A percentile compares a stretch with the other conserved stretches of the same genome.
These are phyloP conservation scores for Diutina neorugosa DNA, from an alignment of 1,139 yeast species.

Conservation along the genomic window DNA sequence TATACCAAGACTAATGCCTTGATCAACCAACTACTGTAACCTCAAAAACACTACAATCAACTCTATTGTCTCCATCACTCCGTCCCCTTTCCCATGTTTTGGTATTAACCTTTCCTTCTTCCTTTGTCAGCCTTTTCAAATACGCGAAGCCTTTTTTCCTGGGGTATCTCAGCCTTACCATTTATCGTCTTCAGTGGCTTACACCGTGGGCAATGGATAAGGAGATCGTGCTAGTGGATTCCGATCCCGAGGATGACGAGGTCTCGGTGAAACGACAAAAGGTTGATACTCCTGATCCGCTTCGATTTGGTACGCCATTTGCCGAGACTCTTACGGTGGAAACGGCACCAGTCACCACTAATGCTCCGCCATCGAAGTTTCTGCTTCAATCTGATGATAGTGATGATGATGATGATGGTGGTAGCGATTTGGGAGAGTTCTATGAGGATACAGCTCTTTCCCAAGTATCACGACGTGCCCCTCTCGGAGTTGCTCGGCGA, in stretches of 20 bases:
- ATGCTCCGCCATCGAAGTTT: neutral
- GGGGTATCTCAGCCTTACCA: neutral
- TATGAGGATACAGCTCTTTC: neutral
- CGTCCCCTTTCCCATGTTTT: too few species aligned
- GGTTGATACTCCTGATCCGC: neutral
- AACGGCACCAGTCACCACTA: neutral
- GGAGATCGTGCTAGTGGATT: slow-evolving; percentile 2
- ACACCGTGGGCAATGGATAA: neutral
- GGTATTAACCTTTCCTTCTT: too few species aligned
- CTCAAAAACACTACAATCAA: too few species aligned
- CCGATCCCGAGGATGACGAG: neutral
- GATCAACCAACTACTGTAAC: too few species aligned
- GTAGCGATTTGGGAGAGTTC: neutral
- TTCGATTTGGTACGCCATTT: neutral
- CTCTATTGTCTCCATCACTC: too few species aligned
- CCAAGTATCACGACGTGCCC: neutral
- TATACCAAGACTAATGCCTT: too few species aligned
- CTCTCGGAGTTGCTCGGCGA: neutral
- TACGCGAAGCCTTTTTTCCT: neutral
- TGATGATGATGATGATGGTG: neutral
- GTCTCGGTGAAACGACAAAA: neutral
- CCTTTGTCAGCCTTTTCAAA: too few species aligned
- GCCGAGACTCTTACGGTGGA: neutral
- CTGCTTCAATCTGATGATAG: neutral
- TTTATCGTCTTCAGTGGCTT: too few species aligned